phyloP scores from a whole-genome alignment of 169 alveolate genomes.

The Toxoplasma gondii region DNA sequence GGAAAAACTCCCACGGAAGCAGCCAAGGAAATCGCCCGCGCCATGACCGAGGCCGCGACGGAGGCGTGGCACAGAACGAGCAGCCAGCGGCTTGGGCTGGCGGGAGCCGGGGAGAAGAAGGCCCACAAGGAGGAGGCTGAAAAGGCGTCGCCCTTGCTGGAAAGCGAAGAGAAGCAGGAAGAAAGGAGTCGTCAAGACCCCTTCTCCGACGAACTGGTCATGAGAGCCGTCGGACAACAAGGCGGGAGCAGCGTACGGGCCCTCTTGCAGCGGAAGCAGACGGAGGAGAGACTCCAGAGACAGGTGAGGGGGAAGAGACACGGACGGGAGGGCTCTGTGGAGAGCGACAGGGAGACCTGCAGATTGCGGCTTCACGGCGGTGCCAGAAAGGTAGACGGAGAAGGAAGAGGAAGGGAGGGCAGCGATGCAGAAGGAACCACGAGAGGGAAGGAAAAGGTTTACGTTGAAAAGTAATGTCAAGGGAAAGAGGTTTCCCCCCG shows the following conservation, averaged over 20 bases:
- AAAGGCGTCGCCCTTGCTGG: not conserved
- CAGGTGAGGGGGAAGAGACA: not conserved
- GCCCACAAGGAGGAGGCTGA: not conserved
- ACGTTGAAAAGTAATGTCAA: too few species aligned
- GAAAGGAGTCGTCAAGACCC: not conserved
- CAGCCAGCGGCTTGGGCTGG: not conserved
- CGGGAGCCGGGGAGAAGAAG: not conserved
- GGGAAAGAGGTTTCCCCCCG: too few species aligned
- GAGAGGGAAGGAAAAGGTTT: too few species aligned
- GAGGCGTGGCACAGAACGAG: conserved; percentile 22
- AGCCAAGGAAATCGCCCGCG: not conserved
- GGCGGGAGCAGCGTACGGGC: conserved; percentile 17
- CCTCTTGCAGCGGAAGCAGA: not conserved
- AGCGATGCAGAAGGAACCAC: too few species aligned
- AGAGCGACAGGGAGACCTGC: not conserved
- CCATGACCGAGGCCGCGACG: conserved; percentile 22
- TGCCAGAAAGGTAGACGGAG: too few species aligned
- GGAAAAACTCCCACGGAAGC: conserved; percentile 6
- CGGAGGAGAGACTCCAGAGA: conserved; percentile 24
- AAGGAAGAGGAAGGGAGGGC: too few species aligned
- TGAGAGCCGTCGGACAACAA: conserved; percentile 37
- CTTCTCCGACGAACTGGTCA: conserved; percentile 27
- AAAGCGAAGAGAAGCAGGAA: not conserved
- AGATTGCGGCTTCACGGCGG: too few species aligned
- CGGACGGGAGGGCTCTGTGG: not conserved